A percentile compares a stretch with the other conserved stretches of the same genome.
Evolutionary conservation across 2,329 filamentous ascomycete genomes (phyloP).

Genomic region (Passalora sequoiae): DNA sequence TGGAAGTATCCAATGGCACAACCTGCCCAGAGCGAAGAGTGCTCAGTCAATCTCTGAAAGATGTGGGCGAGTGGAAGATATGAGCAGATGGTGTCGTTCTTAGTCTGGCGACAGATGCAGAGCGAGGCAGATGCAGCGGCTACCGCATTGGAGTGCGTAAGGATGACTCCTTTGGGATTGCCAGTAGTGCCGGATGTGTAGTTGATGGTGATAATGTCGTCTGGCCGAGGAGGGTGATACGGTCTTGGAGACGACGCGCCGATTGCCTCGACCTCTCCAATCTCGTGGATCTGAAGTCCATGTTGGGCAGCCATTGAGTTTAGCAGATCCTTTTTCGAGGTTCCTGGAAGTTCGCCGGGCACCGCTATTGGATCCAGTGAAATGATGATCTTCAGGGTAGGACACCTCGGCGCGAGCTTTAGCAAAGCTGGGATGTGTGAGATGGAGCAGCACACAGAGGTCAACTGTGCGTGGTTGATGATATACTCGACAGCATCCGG

Average conservation of each 20-base stretch:
- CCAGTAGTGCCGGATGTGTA: slow-evolving; percentile 86
- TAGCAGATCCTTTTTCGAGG: slow-evolving; percentile 74
- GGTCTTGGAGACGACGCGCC: slow-evolving; percentile 66
- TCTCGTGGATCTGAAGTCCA: slow-evolving; percentile 73
- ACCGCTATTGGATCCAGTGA: slow-evolving; percentile 76
- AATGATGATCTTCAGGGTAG: slow-evolving; percentile 79
- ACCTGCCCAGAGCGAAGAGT: slow-evolving; percentile 66
- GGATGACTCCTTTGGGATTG: slow-evolving; percentile 73
- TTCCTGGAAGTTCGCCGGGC: slow-evolving; percentile 64
- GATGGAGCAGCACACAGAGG: slow-evolving; percentile 71
- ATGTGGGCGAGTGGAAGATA: slow-evolving; percentile 95
- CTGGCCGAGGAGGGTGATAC: slow-evolving; percentile 64
- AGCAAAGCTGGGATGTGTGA: slow-evolving; percentile 76
- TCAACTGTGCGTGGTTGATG: slow-evolving; percentile 78
- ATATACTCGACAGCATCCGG: slow-evolving; percentile 91
- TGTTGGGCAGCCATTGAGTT: slow-evolving; percentile 67
- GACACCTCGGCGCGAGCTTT: slow-evolving; percentile 71
- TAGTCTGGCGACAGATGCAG: slow-evolving; percentile 47
- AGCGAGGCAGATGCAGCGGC: slow-evolving; percentile 63
- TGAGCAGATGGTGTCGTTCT: slow-evolving; percentile 66
- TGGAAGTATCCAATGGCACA: slow-evolving; percentile 85
- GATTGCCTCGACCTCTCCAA: slow-evolving; percentile 74
- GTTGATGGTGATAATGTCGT: slow-evolving; percentile 83
- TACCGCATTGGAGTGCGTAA: slow-evolving; percentile 77
- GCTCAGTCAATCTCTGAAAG: slow-evolving; percentile 79